phyloP scores from a whole-genome alignment of 164 flowering plant species.

The Tinospora cordifolia region DNA sequence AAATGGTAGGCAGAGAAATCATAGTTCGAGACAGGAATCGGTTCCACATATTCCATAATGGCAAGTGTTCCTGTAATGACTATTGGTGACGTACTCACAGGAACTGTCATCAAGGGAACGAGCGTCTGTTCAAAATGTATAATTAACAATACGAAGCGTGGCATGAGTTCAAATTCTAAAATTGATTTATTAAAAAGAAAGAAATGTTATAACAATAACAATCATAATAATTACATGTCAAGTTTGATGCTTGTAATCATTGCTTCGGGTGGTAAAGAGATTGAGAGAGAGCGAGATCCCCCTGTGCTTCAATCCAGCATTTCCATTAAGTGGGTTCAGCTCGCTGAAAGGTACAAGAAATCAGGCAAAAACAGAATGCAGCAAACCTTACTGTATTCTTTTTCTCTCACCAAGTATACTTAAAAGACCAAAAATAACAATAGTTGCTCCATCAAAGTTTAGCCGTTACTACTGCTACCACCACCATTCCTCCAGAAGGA shows the following conservation, averaged over 20 bases:
- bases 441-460: not conserved
- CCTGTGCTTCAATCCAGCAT: not conserved
- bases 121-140: too few relatives aligned
- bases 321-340: not conserved
- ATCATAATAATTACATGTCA: too few relatives aligned
- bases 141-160: too few relatives aligned
- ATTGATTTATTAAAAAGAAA: too few relatives aligned
- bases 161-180: too few relatives aligned
- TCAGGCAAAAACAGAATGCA: not conserved
- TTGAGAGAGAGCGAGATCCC: too few relatives aligned
- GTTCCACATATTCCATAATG: constrained; percentile 32
- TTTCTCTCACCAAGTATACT: too few relatives aligned
- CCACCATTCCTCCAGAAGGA: constrained; percentile 29
- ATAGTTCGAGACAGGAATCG: constrained; percentile 37
- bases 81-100: constrained; percentile 25
- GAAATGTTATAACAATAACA: too few relatives aligned
- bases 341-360: not conserved
- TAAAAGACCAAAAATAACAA: not conserved
- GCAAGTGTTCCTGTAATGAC: constrained; percentile 35
- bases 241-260: too few relatives aligned
- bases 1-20: constrained; percentile 29
- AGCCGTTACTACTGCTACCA: constrained; percentile 10
- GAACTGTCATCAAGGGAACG: too few relatives aligned
- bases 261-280: too few relatives aligned
- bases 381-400: not conserved